Base-by-base conservation (phyloP, 2,329 filamentous ascomycete genomes). In the Cyclaneusma minus region DNA sequence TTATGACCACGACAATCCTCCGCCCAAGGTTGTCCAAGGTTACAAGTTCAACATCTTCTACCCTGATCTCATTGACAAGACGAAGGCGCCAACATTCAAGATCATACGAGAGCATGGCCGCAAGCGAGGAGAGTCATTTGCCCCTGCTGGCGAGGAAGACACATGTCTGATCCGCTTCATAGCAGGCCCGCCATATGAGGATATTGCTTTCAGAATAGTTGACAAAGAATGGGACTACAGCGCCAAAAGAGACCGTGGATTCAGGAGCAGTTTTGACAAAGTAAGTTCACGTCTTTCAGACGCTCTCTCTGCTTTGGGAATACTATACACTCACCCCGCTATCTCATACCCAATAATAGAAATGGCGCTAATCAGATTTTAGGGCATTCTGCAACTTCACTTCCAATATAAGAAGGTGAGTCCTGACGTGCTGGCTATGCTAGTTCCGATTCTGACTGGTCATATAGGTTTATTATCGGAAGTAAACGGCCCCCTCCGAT, bases 21-120 rank as follows among this genome's bases (percentile, higher is more conserved):
- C 89, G 2, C 89, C 89, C 14, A 94, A 93, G 55, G 87, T 98
- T 5, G 89, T 98, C 7, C 89, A 98, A 50, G 89, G 89, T 30
- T 98, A 98, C 63, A 94, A 92, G 51, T 98, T 98, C 64, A 95
- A 98, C 56, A 87, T 98, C 27, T 98, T 98, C 55, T 98, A 98
- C 47, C 89, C 89, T 0, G 89, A 98, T 41, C 69, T 98, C 16
- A 83, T 95, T 43, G 85, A 95, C 58, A 92, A 87, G 55, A 71
- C 76, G 16, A 93, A 85, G 52, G 85, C 89, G 2, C 89, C 89
- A 7, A 95, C 85, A 0, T 98, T 91, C 56, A 82, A 82, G 48
- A 95, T 98, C 38, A 82, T 94, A 45, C 76, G 89, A 21, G 89
- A 95, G 53, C 74, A 89, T 44, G 89, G 89, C 10, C 67, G 89